These are phyloP conservation scores for Plectosphaerella cucumerina DNA, from an alignment of 2,329 filamentous ascomycete species.

Conservation along the genomic window DNA sequence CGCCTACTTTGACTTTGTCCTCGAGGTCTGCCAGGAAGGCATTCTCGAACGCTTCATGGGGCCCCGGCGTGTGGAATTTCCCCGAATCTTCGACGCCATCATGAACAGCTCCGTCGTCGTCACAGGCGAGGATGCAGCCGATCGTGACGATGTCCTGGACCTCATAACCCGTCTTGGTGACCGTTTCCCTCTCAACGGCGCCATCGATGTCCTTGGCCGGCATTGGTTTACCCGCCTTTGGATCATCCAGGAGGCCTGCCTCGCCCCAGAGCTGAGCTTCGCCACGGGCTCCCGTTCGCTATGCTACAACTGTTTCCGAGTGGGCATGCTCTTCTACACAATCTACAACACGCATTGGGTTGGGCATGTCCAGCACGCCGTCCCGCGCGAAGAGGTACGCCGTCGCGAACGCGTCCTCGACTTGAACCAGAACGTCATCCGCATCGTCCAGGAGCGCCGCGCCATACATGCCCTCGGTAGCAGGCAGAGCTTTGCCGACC, in stretches of 20 bases:
- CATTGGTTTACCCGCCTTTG: conserved; percentile 27
- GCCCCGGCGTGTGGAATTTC: conserved; percentile 4
- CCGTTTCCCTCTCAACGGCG: conserved; percentile 18
- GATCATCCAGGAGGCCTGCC: conserved; percentile 26
- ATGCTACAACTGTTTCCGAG: conserved; percentile 13
- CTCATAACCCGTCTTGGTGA: conserved; percentile 16
- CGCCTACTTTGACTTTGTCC: not conserved
- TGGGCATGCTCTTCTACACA: conserved; percentile 20
- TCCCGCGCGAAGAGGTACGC: conserved; percentile 11
- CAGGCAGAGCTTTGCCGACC: conserved; percentile 6
- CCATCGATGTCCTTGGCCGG: conserved; percentile 21
- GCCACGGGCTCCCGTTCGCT: conserved; percentile 9
- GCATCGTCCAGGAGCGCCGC: conserved; percentile 22
- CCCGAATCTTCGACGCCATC: conserved; percentile 23
- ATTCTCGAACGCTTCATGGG: not conserved
- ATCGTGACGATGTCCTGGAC: conserved; percentile 20
- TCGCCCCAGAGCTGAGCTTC: conserved; percentile 9
- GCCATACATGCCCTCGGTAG: not conserved
- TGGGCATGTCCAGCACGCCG: not conserved
- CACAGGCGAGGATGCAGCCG: conserved; percentile 11
- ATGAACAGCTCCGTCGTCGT: conserved; percentile 17
- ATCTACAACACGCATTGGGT: conserved; percentile 25
- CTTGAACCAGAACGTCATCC: conserved; percentile 14
- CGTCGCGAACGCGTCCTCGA: conserved; percentile 15
- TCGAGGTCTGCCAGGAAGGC: not conserved